phyloP scores from a whole-genome alignment of 192 early-diverging fungal species.

The Phycomyces nitens region DNA sequence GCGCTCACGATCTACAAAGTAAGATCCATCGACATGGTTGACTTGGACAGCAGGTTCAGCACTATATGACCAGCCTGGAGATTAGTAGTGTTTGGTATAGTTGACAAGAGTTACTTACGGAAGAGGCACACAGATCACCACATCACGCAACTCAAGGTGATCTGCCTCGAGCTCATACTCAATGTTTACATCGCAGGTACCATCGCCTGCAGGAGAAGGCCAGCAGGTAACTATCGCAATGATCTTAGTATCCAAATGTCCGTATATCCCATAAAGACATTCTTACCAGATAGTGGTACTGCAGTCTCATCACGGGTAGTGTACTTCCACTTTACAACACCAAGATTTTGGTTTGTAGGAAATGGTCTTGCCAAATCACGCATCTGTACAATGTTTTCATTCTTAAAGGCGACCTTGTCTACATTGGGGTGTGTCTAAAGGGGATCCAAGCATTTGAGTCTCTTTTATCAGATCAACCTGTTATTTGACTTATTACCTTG shows the following conservation, averaged over 20 bases:
- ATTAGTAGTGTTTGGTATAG: no score
- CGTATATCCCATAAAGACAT: background rate
- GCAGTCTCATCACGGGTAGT: constrained; percentile 77
- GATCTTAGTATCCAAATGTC: background rate
- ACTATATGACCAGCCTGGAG: constrained; percentile 1
- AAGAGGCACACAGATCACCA: constrained; percentile 86
- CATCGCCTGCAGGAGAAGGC: constrained; percentile 87
- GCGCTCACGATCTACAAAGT: constrained; percentile 69
- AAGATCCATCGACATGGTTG: constrained; percentile 78
- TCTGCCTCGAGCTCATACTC: constrained; percentile 88
- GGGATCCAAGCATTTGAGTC: background rate
- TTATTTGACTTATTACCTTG: constrained; percentile 60
- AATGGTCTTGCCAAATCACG: constrained; percentile 80
- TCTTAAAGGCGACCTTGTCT: constrained; percentile 84
- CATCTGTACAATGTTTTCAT: constrained; percentile 68
- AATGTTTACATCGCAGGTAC: constrained; percentile 91
- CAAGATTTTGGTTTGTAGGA: constrained; percentile 80
- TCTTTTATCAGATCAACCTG: no score
- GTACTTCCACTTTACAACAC: constrained; percentile 87
- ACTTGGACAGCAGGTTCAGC: constrained; percentile 53
- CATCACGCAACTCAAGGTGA: constrained; percentile 78
- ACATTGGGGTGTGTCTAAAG: constrained; percentile 93
- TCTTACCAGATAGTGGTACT: constrained; percentile 78
- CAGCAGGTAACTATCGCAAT: constrained; percentile 87
- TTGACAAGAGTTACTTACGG: no score